Evolutionary conservation across 2,329 filamentous ascomycete genomes (phyloP), one percentile per base, ranked within the genome.

Genomic region (Colletotrichum destructivum): DNA sequence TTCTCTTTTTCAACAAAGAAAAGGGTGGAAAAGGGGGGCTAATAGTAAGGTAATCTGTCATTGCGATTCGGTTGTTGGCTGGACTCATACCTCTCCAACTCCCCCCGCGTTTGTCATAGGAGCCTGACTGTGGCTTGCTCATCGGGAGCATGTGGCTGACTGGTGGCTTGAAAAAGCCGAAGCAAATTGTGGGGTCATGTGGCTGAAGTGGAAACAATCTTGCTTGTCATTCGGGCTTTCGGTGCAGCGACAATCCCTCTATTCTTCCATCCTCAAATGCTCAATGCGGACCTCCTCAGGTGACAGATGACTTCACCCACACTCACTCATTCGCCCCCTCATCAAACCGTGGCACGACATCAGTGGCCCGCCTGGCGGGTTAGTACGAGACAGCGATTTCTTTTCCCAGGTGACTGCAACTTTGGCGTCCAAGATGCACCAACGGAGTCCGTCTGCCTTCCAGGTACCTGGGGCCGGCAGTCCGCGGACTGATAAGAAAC

Each of bases 311-410:
- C 66, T 63, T 63, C 49, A 54, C 47, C 7, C 55, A 16, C 55
- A 5, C 16, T 13, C 54, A 56, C 42, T 7, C 23, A 18, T 16
- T 44, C 7, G 38, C 54, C 38, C 31, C n/a, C 46, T 35, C 21
- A 42, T 8, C 46, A n/a, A 44, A 61, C 57, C 69, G 69, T 62
- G 69, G 68, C 64, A 62, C 68, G 51, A 71, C 57, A 55, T 71
- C 59, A 69, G 51, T 63, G 64, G 64, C 46, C 65, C 59, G 54
- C 54, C 35, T 23, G 26, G 26, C 52, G 65, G 65, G 49, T 51
- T 56, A 51, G 63, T 23, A 52, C 26, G 15, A 52, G 23, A 49
- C 51, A 38, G 18, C n/a, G 55, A 47, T 23, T 49, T 35, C 26
- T 38, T 66, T 66, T 21, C 47, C 67, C 55, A 61, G 40, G 62